A percentile compares a stretch with the other conserved stretches of the same genome.
Conservation (phyloP, 2,329 filamentous ascomycete species). For the Diaporthe vaccinii region DNA sequence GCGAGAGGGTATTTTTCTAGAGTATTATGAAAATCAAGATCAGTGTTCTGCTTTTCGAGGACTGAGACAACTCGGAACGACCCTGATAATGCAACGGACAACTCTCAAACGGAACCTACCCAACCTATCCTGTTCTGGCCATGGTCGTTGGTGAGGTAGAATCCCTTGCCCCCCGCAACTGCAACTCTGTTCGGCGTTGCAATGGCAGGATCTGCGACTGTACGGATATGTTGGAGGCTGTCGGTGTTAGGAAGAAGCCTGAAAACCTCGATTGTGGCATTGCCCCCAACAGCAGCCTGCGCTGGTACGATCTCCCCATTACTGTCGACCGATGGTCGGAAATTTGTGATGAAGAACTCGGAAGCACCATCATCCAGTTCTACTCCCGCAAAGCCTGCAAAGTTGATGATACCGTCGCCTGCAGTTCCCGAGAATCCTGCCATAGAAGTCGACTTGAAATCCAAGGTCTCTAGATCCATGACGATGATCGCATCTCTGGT, state of each 20-base stretch:
- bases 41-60: neutral
- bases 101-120: neutral
- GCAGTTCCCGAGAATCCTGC: slow-evolving; percentile 48
- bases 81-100: neutral
- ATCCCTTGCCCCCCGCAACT: neutral
- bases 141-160: slow-evolving; percentile 33
- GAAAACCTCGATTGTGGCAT: slow-evolving; percentile 32
- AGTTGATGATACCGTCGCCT: slow-evolving; percentile 49
- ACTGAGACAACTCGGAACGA: neutral
- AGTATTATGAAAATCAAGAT: neutral
- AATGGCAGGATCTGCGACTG: slow-evolving; percentile 15
- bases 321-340: slow-evolving; percentile 46
- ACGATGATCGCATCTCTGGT: slow-evolving; percentile 50
- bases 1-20: neutral
- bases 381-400: slow-evolving; percentile 49
- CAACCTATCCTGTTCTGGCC: slow-evolving; percentile 22
- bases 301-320: slow-evolving; percentile 10
- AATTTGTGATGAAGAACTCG: slow-evolving; percentile 46
- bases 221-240: slow-evolving; percentile 8
- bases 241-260: neutral
- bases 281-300: slow-evolving; percentile 18
- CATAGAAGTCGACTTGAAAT: slow-evolving; percentile 46
- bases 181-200: slow-evolving; percentile 32
- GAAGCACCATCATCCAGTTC: slow-evolving; percentile 44
- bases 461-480: slow-evolving; percentile 51